phyloP scores from a whole-genome alignment of 2,329 filamentous ascomycete genomes.

The Davidsoniella neocaledoniae region DNA sequence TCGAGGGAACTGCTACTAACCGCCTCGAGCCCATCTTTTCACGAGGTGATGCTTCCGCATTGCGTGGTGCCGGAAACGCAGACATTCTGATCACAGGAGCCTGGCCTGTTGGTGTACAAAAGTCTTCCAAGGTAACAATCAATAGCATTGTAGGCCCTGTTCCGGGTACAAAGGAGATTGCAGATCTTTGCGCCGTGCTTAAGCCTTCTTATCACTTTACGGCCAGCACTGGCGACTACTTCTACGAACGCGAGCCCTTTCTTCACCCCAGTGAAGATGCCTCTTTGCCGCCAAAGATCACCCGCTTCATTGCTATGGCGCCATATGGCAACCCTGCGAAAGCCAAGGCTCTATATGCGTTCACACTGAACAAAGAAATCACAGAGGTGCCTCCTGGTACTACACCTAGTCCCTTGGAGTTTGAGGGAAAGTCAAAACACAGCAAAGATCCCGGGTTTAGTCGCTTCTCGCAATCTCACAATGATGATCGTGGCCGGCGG shows the following conservation, averaged over 20 bases:
- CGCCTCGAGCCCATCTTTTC: slow-evolving; percentile 65
- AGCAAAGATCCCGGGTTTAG: not conserved
- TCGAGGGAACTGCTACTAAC: slow-evolving; percentile 48
- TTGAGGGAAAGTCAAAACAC: slow-evolving; percentile 1
- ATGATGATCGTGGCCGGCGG: slow-evolving; percentile 27
- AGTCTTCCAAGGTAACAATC: slow-evolving; percentile 46
- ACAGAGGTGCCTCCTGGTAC: slow-evolving; percentile 48
- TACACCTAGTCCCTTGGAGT: slow-evolving; percentile 60
- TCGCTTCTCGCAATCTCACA: slow-evolving; percentile 19
- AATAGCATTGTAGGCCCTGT: slow-evolving; percentile 13
- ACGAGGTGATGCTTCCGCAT: slow-evolving; percentile 54
- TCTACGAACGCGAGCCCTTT: slow-evolving; percentile 88
- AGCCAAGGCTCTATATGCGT: slow-evolving; percentile 68
- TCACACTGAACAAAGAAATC: slow-evolving; percentile 32
- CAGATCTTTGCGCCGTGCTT: slow-evolving; percentile 60
- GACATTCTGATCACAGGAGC: slow-evolving; percentile 78
- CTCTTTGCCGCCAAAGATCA: slow-evolving; percentile 30
- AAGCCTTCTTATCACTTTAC: slow-evolving; percentile 91
- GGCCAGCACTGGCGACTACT: slow-evolving; percentile 44
- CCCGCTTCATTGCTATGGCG: slow-evolving; percentile 81
- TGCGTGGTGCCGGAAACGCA: slow-evolving; percentile 59
- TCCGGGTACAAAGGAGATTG: slow-evolving; percentile 45
- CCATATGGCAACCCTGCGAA: slow-evolving; percentile 59
- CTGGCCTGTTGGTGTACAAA: slow-evolving; percentile 64
- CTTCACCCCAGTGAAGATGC: slow-evolving; percentile 41